Evolutionary conservation across 2,329 filamentous ascomycete genomes (phyloP).

Genomic region (Raffaelea arxii): DNA sequence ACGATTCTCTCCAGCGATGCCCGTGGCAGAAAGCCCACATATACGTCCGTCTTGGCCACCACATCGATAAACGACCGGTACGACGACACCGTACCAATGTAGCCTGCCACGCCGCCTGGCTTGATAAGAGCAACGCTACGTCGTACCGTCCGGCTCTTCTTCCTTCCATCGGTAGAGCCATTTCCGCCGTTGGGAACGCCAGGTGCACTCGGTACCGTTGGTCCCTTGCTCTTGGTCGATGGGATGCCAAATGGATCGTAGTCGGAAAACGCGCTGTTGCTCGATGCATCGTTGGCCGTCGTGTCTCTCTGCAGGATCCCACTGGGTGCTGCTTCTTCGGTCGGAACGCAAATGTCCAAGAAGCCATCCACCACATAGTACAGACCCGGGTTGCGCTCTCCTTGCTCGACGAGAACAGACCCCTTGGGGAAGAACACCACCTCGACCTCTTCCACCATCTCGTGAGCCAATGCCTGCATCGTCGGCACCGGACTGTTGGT

Average conservation of each 20-base stretch:
- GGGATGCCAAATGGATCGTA: not conserved
- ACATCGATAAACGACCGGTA: slow-evolving; percentile 96
- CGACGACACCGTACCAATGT: slow-evolving; percentile 87
- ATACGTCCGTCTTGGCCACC: slow-evolving; percentile 94
- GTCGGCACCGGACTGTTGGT: slow-evolving; percentile 51
- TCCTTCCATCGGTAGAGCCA: slow-evolving; percentile 27
- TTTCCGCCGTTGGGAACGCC: not conserved
- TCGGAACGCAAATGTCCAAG: slow-evolving; percentile 80
- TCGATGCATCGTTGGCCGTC: slow-evolving; percentile 9
- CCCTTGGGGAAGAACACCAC: slow-evolving; percentile 96
- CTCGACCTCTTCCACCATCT: slow-evolving; percentile 85
- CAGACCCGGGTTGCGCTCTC: slow-evolving; percentile 88
- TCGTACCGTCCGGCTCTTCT: slow-evolving; percentile 35
- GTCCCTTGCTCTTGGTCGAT: not conserved
- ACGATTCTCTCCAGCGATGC: slow-evolving; percentile 82
- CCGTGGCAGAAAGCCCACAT: slow-evolving; percentile 87
- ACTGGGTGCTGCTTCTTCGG: slow-evolving; percentile 39
- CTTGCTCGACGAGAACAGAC: slow-evolving; percentile 89
- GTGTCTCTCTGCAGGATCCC: slow-evolving; percentile 27
- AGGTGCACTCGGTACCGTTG: not conserved
- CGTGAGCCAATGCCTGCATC: slow-evolving; percentile 58
- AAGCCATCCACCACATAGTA: slow-evolving; percentile 99
- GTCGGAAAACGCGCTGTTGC: slow-evolving; percentile 12
- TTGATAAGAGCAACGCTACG: slow-evolving; percentile 85
- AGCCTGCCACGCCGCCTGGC: slow-evolving; percentile 86